Evolutionary conservation across 2,329 filamentous ascomycete genomes (phyloP).

Genomic region (Stemphylium lycopersici): DNA sequence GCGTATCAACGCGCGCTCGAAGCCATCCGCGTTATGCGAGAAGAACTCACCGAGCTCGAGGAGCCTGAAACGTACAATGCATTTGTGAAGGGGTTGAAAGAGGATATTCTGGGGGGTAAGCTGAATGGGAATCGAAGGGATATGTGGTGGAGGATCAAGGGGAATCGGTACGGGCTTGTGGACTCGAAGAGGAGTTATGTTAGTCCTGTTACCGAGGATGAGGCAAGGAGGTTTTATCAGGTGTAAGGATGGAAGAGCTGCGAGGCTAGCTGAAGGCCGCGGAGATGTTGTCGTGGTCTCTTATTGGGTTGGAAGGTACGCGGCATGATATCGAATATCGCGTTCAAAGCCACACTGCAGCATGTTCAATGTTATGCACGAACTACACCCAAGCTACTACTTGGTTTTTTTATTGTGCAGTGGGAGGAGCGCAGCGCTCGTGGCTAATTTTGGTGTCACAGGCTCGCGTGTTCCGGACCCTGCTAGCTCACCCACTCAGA

Average conservation of each 20-base stretch:
- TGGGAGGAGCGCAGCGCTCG: neutral
- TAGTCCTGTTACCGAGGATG: constrained; percentile 71
- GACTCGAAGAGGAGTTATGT: constrained; percentile 66
- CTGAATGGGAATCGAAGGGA: constrained; percentile 79
- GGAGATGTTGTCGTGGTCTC: neutral
- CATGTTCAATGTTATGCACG: neutral
- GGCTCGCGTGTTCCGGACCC: neutral
- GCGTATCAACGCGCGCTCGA: constrained; percentile 79
- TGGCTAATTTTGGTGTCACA: neutral
- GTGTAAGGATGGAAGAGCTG: neutral
- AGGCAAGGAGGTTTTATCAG: constrained; percentile 61
- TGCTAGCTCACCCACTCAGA: neutral
- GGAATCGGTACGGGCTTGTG: constrained; percentile 73
- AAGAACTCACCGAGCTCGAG: constrained; percentile 77
- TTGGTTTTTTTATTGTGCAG: no score
- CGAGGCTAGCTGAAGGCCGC: neutral
- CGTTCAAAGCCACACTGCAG: neutral
- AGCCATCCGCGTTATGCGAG: constrained; percentile 76
- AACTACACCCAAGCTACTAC: no score
- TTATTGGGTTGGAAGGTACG: neutral
- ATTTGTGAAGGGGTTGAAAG: constrained; percentile 74
- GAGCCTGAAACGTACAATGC: constrained; percentile 78
- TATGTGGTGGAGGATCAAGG: constrained; percentile 79
- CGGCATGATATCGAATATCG: neutral
- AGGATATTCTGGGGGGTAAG: constrained; percentile 69